Percentiles rank a stretch among this genome's conserved stretches.
These are phyloP conservation scores for Baorangia bicolor DNA, from an alignment of 768 basidiomycete species.

Conservation along the genomic window DNA sequence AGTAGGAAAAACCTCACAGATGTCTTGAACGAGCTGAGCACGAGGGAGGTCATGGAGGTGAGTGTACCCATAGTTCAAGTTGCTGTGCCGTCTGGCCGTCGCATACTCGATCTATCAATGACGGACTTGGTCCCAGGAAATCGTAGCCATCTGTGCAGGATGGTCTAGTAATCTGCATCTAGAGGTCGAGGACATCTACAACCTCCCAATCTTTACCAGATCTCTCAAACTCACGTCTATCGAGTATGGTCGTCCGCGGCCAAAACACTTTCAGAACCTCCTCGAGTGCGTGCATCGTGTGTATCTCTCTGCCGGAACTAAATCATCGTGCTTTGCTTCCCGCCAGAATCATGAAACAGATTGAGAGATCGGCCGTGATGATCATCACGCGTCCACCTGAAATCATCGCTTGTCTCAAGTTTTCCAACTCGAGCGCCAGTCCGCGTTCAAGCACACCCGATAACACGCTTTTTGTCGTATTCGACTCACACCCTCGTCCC, in stretches of 20 bases:
- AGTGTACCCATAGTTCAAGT: constrained; percentile 3
- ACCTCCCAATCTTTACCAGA: constrained; percentile 48
- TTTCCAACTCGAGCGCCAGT: constrained; percentile 9
- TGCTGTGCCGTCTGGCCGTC: neutral
- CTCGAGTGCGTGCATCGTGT: constrained; percentile 22
- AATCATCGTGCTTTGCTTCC: neutral
- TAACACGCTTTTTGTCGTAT: constrained; percentile 49
- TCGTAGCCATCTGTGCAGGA: constrained; percentile 51
- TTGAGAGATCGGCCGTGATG: constrained; percentile 33
- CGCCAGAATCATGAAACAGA: constrained; percentile 25
- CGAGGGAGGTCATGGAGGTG: constrained; percentile 27
- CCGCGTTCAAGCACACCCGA: constrained; percentile 7
- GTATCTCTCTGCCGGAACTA: neutral
- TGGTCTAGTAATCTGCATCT: constrained; percentile 56
- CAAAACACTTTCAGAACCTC: constrained; percentile 37
- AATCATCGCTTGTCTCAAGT: constrained; percentile 54
- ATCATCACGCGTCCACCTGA: constrained; percentile 73
- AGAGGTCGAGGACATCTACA: constrained; percentile 54
- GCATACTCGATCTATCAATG: neutral
- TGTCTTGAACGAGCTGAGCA: constrained; percentile 22
- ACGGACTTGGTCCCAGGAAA: constrained; percentile 41
- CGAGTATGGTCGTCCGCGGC: constrained; percentile 38
- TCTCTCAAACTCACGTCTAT: constrained; percentile 36
- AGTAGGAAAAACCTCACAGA: constrained; percentile 5
- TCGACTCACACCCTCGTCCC: constrained; percentile 67